These are phyloP conservation scores for Candida mattraensis DNA, from an alignment of 805 yeast species.

Conservation along the genomic window DNA sequence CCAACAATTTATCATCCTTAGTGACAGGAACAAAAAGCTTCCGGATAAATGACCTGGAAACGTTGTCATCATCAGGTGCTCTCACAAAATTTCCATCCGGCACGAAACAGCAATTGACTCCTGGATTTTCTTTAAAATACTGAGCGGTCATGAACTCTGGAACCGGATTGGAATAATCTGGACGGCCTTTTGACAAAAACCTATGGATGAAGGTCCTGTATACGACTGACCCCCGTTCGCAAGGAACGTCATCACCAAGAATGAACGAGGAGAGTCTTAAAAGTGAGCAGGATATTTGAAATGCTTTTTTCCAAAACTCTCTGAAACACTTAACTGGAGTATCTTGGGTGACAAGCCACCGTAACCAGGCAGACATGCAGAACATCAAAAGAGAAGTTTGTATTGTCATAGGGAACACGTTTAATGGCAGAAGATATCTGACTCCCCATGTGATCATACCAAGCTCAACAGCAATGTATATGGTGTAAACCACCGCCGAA, in stretches of 20 bases:
- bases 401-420: conserved; percentile 26
- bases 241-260: conserved; percentile 56
- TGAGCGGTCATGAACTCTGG: conserved; percentile 44
- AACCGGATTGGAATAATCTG: conserved; percentile 59
- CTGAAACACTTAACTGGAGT: conserved; percentile 9
- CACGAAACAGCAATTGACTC: conserved; percentile 56
- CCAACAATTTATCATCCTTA: conserved; percentile 64
- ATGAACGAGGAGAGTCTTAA: conserved; percentile 83
- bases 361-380: not conserved
- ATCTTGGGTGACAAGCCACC: not conserved
- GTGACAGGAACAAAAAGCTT: conserved; percentile 81
- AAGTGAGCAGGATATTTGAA: conserved; percentile 51
- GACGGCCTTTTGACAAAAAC: conserved; percentile 25
- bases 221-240: conserved; percentile 68
- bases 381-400: not conserved
- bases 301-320: conserved; percentile 56
- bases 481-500: conserved; percentile 72
- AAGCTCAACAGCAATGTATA: conserved; percentile 71
- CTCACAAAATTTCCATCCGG: conserved; percentile 82
- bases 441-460: conserved; percentile 60
- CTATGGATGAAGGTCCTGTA: conserved; percentile 52
- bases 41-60: conserved; percentile 61
- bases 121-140: conserved; percentile 43
- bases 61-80: conserved; percentile 83
- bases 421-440: conserved; percentile 37